A percentile compares a stretch with the other conserved stretches of the same genome.
These are phyloP conservation scores for Raphanus raphanistrum DNA, from an alignment of 345 rosid genomes.

Conservation along the genomic window DNA sequence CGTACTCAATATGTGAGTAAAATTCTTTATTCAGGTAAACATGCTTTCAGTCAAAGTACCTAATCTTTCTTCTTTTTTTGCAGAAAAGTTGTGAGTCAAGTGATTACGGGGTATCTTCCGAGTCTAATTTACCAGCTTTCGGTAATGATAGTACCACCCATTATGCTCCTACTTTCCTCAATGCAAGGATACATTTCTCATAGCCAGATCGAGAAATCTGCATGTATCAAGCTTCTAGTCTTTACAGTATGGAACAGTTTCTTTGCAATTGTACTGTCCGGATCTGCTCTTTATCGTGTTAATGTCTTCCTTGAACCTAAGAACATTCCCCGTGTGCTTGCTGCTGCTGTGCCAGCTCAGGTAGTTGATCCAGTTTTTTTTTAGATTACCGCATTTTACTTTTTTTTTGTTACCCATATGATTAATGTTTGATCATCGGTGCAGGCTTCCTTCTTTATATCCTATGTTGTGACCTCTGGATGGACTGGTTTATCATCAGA, in stretches of 20 bases:
- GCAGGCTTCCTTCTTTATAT: slow-evolving; percentile 89
- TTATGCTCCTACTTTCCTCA: slow-evolving; percentile 71
- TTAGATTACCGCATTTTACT: neutral
- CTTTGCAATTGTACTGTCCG: slow-evolving; percentile 83
- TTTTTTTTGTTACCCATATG: neutral
- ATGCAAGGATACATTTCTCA: slow-evolving; percentile 74
- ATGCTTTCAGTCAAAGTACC: slow-evolving; percentile 1
- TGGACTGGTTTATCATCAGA: slow-evolving; percentile 89
- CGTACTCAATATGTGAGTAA: slow-evolving; percentile 66
- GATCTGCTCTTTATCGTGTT: slow-evolving; percentile 70
- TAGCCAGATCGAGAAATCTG: slow-evolving; percentile 71
- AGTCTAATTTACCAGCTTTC: slow-evolving; percentile 72
- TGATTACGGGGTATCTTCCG: slow-evolving; percentile 92
- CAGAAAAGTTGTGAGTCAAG: slow-evolving; percentile 70
- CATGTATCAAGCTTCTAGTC: slow-evolving; percentile 69
- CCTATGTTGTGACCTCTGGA: slow-evolving; percentile 90
- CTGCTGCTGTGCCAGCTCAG: slow-evolving; percentile 85
- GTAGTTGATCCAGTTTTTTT: slow-evolving; percentile 35
- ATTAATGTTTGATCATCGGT: slow-evolving; percentile 26
- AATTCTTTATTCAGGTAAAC: neutral
- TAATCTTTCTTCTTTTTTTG: slow-evolving; percentile 22
- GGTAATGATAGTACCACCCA: slow-evolving; percentile 61
- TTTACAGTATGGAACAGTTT: slow-evolving; percentile 87
- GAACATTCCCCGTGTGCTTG: slow-evolving; percentile 70
- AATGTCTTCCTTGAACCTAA: slow-evolving; percentile 73